Base-by-base conservation (phyloP, 1,284 basidiomycete species). In the Puccinia hordei region DNA sequence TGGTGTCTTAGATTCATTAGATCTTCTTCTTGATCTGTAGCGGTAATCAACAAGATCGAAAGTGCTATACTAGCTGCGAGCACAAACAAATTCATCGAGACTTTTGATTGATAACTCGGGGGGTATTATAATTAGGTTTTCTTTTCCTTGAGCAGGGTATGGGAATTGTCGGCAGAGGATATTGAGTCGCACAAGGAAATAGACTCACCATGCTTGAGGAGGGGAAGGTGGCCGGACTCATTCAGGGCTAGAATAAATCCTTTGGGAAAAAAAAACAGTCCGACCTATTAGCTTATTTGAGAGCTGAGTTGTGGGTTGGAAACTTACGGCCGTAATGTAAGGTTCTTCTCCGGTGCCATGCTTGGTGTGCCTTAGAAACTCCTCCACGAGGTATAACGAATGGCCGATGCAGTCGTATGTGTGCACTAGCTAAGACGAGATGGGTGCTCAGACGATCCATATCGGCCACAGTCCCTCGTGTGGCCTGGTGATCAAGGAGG, bases 251-350 rank as follows among this genome's bases (percentile, higher is more conserved):
- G 41, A 13, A 69, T 69, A 27, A 44, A 49, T n/a, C 66, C 66
- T 69, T n/a, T 68, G 0, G 3, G n/a, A n/a, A n/a, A 44, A 66
- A 27, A 51, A 30, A 38, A 69, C 44, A 19, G 6, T 44, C 19
- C n/a, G 15, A 24, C 22, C n/a, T 9, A 38, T 51, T 19, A 19
- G 41, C 9, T n/a, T 69, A 19, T 27, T 69, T 33, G 27, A 27
- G 22, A 30, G 66, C 66, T 2, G 66, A 30, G 19, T 63, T 33
- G 10, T n/a, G n/a, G n/a, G n/a, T n/a, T n/a, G 12, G 19, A 13
- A 51, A 53, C 74, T 63, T 49, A 76, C 74, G 61, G 10, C 74
- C 74, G 41, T 65, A 66, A 46, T 76, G 17, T 19, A 76, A 63
- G 35, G 66, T 66, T 15, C 74, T 63, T 38, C 33, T 51, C 22